Conservation (phyloP, 1,284 basidiomycete genomes). For the Marasmius sp. region DNA sequence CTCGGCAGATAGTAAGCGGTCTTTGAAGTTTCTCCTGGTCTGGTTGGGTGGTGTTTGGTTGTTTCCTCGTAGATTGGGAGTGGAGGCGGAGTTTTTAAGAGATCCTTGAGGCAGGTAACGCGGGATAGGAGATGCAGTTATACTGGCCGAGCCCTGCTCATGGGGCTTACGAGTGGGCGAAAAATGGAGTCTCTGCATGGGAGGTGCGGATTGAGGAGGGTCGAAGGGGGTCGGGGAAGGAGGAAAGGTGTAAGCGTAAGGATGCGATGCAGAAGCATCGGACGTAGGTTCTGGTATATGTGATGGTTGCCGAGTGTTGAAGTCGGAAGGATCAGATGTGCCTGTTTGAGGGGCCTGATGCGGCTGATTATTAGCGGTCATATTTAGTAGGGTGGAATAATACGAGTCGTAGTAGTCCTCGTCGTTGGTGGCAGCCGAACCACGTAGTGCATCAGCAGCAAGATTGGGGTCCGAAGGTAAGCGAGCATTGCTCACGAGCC, state of each 20-base stretch:
- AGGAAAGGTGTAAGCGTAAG: slow-evolving; percentile 49
- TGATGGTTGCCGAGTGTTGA: slow-evolving; percentile 3
- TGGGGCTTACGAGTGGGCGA: not conserved
- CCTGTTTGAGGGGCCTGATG: slow-evolving; percentile 15
- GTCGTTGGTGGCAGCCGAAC: slow-evolving; percentile 17
- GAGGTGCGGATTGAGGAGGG: slow-evolving; percentile 10
- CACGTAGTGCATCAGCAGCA: slow-evolving; percentile 4
- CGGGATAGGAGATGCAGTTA: not conserved
- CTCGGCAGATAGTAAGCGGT: slow-evolving; percentile 69
- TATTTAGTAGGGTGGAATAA: slow-evolving; percentile 19
- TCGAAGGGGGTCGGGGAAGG: slow-evolving; percentile 5
- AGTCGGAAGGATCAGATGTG: slow-evolving; percentile 9
- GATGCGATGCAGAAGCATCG: slow-evolving; percentile 35
- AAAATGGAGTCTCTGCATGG: slow-evolving; percentile 9
- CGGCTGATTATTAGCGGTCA: slow-evolving; percentile 11
- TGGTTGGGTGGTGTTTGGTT: slow-evolving; percentile 14
- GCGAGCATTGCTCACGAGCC: not conserved
- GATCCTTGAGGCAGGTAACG: slow-evolving; percentile 5
- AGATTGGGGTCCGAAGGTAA: slow-evolving; percentile 4
- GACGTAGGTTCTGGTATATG: slow-evolving; percentile 17
- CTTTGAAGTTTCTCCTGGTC: slow-evolving; percentile 29
- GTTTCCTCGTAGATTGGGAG: slow-evolving; percentile 54
- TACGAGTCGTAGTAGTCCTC: slow-evolving; percentile 46
- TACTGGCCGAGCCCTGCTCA: not conserved
- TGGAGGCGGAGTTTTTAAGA: slow-evolving; percentile 56